Conservation (phyloP, 169 alveolate species). For the Eimeria praecox region DNA sequence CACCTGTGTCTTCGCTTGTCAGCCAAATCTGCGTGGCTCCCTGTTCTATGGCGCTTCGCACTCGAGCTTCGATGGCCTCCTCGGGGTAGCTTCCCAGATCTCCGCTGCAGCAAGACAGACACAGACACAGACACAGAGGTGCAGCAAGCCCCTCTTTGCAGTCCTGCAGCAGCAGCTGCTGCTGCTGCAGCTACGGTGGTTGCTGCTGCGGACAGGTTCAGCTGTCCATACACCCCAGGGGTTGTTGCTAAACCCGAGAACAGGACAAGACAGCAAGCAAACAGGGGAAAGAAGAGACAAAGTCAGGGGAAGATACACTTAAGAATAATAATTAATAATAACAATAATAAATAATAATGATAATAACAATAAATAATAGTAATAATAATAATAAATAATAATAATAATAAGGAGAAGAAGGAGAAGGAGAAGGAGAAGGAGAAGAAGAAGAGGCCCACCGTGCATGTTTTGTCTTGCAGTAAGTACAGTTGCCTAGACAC, state of each 20-base stretch:
- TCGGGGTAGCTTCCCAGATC: constrained; percentile 95
- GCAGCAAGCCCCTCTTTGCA: not conserved
- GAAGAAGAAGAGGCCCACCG: constrained; percentile 76
- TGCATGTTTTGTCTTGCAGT: constrained; percentile 99
- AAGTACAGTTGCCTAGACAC: constrained; percentile 99
- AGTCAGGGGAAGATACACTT: too few relatives aligned
- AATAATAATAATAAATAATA: not conserved
- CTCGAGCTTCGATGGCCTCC: constrained; percentile 94
- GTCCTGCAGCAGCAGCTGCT: not conserved
- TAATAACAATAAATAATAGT: too few relatives aligned
- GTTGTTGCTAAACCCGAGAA: not conserved
- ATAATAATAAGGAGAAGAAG: not conserved
- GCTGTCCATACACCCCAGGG: not conserved
- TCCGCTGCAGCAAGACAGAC: constrained; percentile 91
- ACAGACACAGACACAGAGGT: not conserved
- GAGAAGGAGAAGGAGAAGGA: not conserved
- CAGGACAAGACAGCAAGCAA: not conserved
- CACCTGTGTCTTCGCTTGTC: constrained; percentile 98
- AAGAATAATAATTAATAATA: too few relatives aligned
- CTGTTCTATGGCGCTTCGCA: constrained; percentile 90
- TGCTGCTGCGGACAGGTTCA: not conserved
- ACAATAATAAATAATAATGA: too few relatives aligned
- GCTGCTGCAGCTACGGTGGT: not conserved
- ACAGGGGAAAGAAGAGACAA: too few relatives aligned
- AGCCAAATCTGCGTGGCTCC: constrained; percentile 99